These are phyloP conservation scores for Neurospora pannonica DNA, from an alignment of 495 filamentous ascomycete species.

Conservation along the genomic window DNA sequence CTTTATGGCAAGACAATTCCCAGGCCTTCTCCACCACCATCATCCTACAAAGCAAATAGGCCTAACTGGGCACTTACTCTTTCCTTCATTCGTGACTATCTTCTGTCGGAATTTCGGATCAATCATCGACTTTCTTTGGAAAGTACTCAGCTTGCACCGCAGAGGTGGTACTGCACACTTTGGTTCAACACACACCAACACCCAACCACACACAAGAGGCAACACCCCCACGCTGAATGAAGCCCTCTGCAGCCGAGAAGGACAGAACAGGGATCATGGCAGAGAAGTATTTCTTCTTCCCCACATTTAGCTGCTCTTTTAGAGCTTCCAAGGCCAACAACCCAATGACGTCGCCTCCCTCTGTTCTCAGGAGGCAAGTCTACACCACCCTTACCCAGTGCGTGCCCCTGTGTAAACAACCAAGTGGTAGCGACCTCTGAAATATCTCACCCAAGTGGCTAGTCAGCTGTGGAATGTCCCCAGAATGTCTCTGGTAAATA, in stretches of 20 bases:
- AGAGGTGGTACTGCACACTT: background rate
- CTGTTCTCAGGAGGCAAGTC: background rate
- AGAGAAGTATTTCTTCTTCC: background rate
- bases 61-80: background rate
- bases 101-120: background rate
- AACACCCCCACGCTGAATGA: background rate
- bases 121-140: background rate
- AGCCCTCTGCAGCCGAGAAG: background rate
- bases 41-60: background rate
- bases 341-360: background rate
- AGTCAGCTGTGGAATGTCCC: background rate
- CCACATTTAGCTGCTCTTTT: background rate
- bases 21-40: background rate
- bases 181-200: background rate
- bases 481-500: background rate
- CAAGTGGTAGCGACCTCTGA: background rate
- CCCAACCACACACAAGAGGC: background rate
- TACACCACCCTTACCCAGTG: background rate
- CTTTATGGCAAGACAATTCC: background rate
- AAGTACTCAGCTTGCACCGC: background rate
- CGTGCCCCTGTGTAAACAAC: background rate
- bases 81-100: background rate
- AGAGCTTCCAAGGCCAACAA: background rate
- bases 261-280: background rate
- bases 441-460: background rate